Evolutionary conservation across 768 basidiomycete species (phyloP), one percentile per base, ranked within the genome.

Genomic region (Tulasnella sp.): DNA sequence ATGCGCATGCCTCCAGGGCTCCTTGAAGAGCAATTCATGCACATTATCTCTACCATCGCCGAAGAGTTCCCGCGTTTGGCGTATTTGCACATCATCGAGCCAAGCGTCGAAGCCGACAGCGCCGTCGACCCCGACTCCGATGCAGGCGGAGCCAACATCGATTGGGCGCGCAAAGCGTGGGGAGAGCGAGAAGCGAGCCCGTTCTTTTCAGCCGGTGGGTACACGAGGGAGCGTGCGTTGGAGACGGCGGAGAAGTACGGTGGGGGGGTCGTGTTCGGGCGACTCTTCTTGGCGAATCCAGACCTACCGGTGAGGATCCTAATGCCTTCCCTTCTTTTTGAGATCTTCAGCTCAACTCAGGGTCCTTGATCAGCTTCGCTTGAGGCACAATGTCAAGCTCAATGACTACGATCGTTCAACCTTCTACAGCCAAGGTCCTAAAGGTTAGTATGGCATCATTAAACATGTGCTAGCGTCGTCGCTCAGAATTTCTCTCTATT

Each of bases 71-170:
- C 68, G 25, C 52, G 66, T 22, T 60, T 70, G 7, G 68, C 67
- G 22, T 71, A 70, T 65, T 41, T 69, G 10, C 68, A 69, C 62
- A 31, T 63, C 41, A 62, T 64, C 53, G 62, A 66, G 49, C 49
- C 60, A 2, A 41, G 63, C 60, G 57, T 53, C 3, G 22, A 31
- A 24, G 50, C 25, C 5, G 29, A 52, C 21, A n/a, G 17, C 29
- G 52, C 21, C 31, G 19, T 53, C 17, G 22, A 41, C n/a, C 21
- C n/a, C n/a, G n/a, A 30, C 51, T 22, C 21, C 4, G 11, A 49
- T 8, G 42, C 27, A 44, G 53, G 21, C 27, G 27, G 12, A 17
- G 19, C 30, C 3, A 43, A 19, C 22, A 45, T 24, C 21, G 53
- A 55, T 24, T 41, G 41, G 15, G 38, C 41, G 12, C 9, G 54